A percentile compares a stretch with the other conserved stretches of the same genome.
Evolutionary conservation across 2,329 filamentous ascomycete genomes (phyloP).

Genomic region (Talaromyces pinophilus): DNA sequence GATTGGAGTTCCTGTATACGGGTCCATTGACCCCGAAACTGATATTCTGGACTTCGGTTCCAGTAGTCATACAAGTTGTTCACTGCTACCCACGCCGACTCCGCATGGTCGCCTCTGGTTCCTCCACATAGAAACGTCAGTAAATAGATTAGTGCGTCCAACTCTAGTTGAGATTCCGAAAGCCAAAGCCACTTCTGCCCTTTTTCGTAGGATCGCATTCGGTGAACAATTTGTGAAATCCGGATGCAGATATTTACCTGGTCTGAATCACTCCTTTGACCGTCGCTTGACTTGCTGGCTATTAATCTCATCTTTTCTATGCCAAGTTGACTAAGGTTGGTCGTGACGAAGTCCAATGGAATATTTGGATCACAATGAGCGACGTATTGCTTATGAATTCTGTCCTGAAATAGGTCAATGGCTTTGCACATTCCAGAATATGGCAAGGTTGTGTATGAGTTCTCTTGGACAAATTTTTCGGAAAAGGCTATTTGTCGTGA

Average conservation of each 20-base stretch:
- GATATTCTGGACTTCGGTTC: neutral
- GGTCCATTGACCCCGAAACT: neutral
- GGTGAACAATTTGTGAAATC: neutral
- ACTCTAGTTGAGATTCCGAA: neutral
- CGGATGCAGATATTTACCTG: neutral
- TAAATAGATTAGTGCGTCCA: neutral
- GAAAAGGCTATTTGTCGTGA: slow-evolving; percentile 8
- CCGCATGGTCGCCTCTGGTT: neutral
- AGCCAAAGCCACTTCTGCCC: neutral
- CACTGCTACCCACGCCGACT: neutral
- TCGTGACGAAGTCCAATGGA: slow-evolving; percentile 2
- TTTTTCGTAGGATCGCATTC: neutral
- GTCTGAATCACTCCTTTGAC: neutral
- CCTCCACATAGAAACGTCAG: neutral
- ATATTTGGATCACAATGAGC: slow-evolving; percentile 6
- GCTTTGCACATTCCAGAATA: neutral
- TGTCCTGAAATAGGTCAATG: slow-evolving; percentile 1
- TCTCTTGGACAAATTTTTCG: neutral
- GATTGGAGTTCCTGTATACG: neutral
- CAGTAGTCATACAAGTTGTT: neutral
- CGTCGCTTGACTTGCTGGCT: neutral
- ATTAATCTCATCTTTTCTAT: slow-evolving; percentile 2
- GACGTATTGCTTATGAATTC: neutral
- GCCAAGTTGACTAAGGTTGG: neutral
- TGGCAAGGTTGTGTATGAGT: slow-evolving; percentile 1